These are phyloP conservation scores for Flaveria trinervia DNA, from an alignment of 129 eudicot species.

Conservation along the genomic window DNA sequence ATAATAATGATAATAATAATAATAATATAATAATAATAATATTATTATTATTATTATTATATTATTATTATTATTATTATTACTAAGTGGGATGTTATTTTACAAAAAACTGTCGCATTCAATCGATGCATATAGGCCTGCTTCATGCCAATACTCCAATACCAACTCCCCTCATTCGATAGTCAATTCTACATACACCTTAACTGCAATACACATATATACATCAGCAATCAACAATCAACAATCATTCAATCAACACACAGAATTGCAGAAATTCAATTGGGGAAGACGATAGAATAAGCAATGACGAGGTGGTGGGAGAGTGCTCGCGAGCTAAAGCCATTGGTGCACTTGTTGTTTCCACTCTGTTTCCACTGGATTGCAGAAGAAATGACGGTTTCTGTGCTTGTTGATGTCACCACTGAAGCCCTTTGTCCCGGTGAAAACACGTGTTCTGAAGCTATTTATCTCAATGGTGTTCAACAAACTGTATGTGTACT, in stretches of 20 bases:
- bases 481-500: conserved; percentile 66
- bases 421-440: conserved; percentile 78
- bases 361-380: conserved; percentile 81
- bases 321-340: conserved; percentile 45
- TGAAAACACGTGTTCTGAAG: conserved; percentile 61
- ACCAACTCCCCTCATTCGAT: neutral
- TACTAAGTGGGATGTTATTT: too few relatives aligned
- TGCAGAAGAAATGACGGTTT: conserved; percentile 87
- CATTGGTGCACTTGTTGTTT: conserved; percentile 58
- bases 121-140: neutral
- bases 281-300: neutral
- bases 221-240: too few relatives aligned
- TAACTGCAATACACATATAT: conserved; percentile 7
- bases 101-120: neutral
- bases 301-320: conserved; percentile 43
- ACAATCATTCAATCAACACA: neutral
- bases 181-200: conserved; percentile 26
- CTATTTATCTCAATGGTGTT: conserved; percentile 83
- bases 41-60: too few relatives aligned
- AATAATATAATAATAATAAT: too few relatives aligned
- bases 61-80: too few relatives aligned
- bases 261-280: neutral
- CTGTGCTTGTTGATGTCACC: conserved; percentile 85
- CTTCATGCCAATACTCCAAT: conserved; percentile 23
- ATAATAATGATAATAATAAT: too few relatives aligned